Base-by-base conservation (phyloP, 345 rosid genomes). In the Bruguiera parviflora region DNA sequence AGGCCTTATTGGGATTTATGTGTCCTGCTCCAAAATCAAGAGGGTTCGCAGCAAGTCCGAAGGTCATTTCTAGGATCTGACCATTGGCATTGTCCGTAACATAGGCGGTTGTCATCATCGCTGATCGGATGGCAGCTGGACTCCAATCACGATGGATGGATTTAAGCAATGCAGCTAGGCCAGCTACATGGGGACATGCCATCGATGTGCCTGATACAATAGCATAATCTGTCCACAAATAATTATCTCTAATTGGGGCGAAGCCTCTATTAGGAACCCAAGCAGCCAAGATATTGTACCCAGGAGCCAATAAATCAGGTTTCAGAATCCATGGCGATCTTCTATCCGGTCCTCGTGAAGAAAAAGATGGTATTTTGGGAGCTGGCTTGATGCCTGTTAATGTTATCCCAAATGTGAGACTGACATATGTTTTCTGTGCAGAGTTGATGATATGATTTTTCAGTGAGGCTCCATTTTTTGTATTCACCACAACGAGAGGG, bases 11-110 rank as follows among this genome's bases (percentile, higher is more conserved):
- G 0, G 82, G 86, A 61, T 81, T 71, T 16, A 80, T 31, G 37
- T 82, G 87, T 11, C 89, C 89, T 16, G 87, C 77, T 5, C 87
- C 84, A 3, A 71, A 85, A 60, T 83, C 78, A 25, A 85, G 85
- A n/a, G 89, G 84, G 2, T 84, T 81, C 8, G 80, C 86, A 0
- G 77, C 71, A 33, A 55, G 74, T 49, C 63, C 73, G 0, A 73
- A 71, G 21, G 73, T 74, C 82, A 77, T 75, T 51, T 83, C 86
- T 0, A 64, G 65, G 77, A 83, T 85, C 27, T 52, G 11, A 21
- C 71, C 61, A 4, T 69, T 51, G 3, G 71, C 53, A 10, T 78
- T 81, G 52, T 82, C 78, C 0, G 33, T 25, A 19, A 63, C 25
- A 19, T 78, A 61, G 4, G 86, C 79, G 0, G 86, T 80, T 15